Base-by-base conservation (phyloP, 225 moss, liverwort and hornwort genomes). In the Pseudisothecium myosuroides region DNA sequence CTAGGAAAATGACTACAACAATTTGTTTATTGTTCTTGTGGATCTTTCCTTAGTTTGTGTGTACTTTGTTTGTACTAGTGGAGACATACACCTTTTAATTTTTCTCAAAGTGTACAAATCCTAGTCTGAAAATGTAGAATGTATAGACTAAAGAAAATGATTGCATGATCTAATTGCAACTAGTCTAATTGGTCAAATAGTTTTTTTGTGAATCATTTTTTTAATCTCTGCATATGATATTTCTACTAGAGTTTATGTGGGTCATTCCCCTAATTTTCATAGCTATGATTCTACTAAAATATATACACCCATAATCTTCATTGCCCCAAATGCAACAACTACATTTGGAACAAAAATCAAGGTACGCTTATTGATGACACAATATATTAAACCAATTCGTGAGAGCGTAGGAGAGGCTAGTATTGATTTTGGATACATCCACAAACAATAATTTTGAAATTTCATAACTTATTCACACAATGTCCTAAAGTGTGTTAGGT, bases 231-330 rank as follows among this genome's bases (percentile, higher is more conserved):
- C 6, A 6, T 36, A 52, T 23, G 4, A 36, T 77, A 6, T 54
- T 52, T 76, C 6, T 0, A 77, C 23, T 36, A 36, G 14, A 76
- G 4, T 36, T 54, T 76, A 22, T 21, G 12, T 32, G 5, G 19
- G 4, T 47, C 19, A 47, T 11, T 74, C 0, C 1, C 1, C 0
- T 47, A 0, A 47, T 31, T 75, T 75, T 0, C 1, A 18, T 0
- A 19, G 0, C 19, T 17, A 31, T 31, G 2, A 31, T 75, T 49
- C 12, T 7, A 49, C 7, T 49, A 18, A 49, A 4, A 4, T 31
- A 18, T 31, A 1, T 18, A 7, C 49, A 49, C 19, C 18, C 0
- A 29, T 45, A 28, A 73, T 73, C 28, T 28, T 73, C 4, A 45
- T 29, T 16, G 28, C 2, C 29, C 45, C 4, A 17, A 45, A 73